Evolutionary conservation across 257 asterid genomes (phyloP).

Genomic region (Datura wrightii): DNA sequence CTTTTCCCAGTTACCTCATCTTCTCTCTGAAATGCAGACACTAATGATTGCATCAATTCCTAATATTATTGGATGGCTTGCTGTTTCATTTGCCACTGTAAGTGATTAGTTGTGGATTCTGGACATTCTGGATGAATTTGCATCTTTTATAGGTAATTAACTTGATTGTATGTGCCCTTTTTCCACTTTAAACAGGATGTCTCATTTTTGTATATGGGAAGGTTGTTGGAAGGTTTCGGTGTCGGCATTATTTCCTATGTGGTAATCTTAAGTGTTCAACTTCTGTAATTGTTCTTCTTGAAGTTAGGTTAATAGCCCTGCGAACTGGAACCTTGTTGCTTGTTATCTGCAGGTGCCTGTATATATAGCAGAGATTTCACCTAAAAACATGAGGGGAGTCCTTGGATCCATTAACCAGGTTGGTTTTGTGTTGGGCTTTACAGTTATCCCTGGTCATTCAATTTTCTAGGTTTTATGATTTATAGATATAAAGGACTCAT

Average conservation of each 20-base stretch:
- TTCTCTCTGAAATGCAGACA: conserved; percentile 60
- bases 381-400: conserved; percentile 86
- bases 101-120: conserved; percentile 35
- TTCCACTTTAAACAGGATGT: conserved; percentile 56
- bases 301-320: conserved; percentile 22
- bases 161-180: conserved; percentile 13
- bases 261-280: conserved; percentile 47
- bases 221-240: conserved; percentile 88
- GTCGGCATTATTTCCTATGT: conserved; percentile 92
- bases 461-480: not conserved
- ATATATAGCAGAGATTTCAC: conserved; percentile 92
- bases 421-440: conserved; percentile 49
- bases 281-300: conserved; percentile 13
- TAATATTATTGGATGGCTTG: conserved; percentile 87
- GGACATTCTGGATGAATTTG: not conserved
- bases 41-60: conserved; percentile 88
- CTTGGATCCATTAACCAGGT: conserved; percentile 93
- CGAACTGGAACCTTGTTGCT: conserved; percentile 30
- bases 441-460: not conserved
- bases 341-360: conserved; percentile 72
- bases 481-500: not conserved
- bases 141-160: not conserved
- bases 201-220: conserved; percentile 89
- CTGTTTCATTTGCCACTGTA: conserved; percentile 86
- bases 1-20: conserved; percentile 8